Conservation (phyloP, 805 yeast genomes). For the Candida ovalis region DNA sequence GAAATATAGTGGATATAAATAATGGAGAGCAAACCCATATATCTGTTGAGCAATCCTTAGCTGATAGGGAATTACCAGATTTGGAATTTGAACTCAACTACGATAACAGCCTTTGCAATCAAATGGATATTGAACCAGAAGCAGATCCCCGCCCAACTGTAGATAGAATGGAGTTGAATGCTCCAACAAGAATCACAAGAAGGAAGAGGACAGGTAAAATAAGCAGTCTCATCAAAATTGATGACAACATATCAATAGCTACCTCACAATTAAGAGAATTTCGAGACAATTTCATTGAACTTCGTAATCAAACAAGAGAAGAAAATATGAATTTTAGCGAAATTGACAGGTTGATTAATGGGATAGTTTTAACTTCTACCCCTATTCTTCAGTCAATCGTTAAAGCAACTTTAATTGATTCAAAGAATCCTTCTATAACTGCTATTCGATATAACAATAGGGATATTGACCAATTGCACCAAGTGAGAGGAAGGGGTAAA, state of each 20-base stretch:
- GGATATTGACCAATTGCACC: not conserved
- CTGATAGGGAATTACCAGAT: conserved; percentile 1
- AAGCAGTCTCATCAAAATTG: conserved; percentile 4
- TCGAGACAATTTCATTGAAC: conserved; percentile 8
- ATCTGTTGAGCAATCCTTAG: not conserved
- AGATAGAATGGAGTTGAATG: not conserved
- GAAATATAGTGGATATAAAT: conserved; percentile 7
- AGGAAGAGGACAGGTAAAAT: not conserved
- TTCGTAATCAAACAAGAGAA: not conserved
- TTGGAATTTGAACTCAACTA: conserved; percentile 6
- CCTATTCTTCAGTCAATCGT: not conserved
- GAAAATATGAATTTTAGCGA: not conserved
- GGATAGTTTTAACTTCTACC: not conserved
- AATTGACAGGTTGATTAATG: not conserved
- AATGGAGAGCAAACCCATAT: not conserved
- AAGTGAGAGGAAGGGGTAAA: not conserved
- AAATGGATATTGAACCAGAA: not conserved
- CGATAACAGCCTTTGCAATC: not conserved
- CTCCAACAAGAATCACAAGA: not conserved
- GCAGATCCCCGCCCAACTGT: not conserved
- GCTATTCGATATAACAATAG: not conserved
- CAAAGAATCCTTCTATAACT: not conserved
- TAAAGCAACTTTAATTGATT: too few species aligned
- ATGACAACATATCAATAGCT: conserved; percentile 13
- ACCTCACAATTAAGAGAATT: conserved; percentile 12